Base-by-base conservation (phyloP, 192 early-diverging fungal genomes). In the Podochytrium sp. region DNA sequence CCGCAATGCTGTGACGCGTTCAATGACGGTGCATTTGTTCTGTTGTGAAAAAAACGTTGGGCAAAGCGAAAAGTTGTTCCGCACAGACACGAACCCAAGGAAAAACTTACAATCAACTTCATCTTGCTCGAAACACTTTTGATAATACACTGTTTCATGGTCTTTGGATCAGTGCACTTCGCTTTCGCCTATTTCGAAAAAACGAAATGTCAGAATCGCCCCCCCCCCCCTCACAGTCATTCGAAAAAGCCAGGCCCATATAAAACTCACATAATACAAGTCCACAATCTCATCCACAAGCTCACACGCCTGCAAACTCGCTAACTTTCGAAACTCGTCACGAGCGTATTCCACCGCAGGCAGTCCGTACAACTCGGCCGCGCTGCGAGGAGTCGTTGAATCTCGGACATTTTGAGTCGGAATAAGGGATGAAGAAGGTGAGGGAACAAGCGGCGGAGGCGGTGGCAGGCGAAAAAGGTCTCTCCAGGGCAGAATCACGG, bases 271-370 rank as follows among this genome's bases (percentile, higher is more conserved):
- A 25, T 34, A 41, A 43, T 34, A 65, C 35, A 65, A 10, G 29
- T 65, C 29, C 23, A 65, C n/a, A 6, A 65, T n/a, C 25, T 47
- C 23, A 47, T 65, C 63, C 2, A 65, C 63, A 29, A 27, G 14
- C n/a, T 16, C 14, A 35, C 63, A 65, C 18, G 41, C 42, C 29
- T 65, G 39, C n/a, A 65, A 30, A 27, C 35, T 47, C 41, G n/a
- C 12, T 18, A 65, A 10, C 33, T 10, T 5, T 41, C 32, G 18
- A 23, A 25, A 47, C 16, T 25, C 23, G 10, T 40, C 6, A 16
- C 63, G 63, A 2, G 40, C 63, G 27, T 14, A 65, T 49, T 65
- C 63, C 33, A 65, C 63, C 14, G 41, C 20, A 23, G 63, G 63
- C 25, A 42, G 63, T 16, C 63, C 63, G 25, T 47, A 65, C 63